Conservation (phyloP, 306 rosid species). For the Vigna hirtella region DNA sequence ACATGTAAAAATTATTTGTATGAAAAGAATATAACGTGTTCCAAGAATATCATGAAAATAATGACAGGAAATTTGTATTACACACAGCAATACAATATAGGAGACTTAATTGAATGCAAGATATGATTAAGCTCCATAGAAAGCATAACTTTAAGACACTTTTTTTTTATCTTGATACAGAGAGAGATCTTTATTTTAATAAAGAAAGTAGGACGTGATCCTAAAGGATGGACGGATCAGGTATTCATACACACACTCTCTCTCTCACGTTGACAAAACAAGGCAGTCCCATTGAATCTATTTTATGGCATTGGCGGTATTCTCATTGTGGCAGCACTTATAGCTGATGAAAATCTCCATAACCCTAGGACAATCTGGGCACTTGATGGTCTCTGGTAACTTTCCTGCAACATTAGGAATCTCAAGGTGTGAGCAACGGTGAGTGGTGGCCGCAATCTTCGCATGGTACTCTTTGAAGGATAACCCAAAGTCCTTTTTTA, state of each 20-base stretch:
- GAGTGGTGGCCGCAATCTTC: slow-evolving; percentile 18
- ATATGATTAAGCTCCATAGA: not conserved
- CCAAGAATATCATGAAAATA: no score
- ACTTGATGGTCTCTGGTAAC: slow-evolving; percentile 45
- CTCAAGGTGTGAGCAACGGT: slow-evolving; percentile 48
- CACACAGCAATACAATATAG: no score
- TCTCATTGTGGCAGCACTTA: slow-evolving; percentile 49
- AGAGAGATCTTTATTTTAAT: not conserved
- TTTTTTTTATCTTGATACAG: not conserved
- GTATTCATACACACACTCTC: not conserved
- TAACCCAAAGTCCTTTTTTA: slow-evolving; percentile 34
- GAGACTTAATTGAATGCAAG: no score
- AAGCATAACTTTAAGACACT: not conserved
- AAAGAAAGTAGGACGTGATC: not conserved
- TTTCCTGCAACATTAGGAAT: slow-evolving; percentile 42
- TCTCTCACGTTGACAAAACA: not conserved
- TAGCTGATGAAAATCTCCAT: slow-evolving; percentile 53
- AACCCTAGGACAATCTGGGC: slow-evolving; percentile 45
- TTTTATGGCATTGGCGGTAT: not conserved
- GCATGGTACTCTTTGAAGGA: slow-evolving; percentile 35
- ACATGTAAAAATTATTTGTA: no score
- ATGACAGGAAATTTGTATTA: no score
- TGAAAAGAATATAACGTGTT: no score
- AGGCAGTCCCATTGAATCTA: not conserved
- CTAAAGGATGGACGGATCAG: not conserved